A percentile compares a stretch with the other conserved stretches of the same genome.
These are phyloP conservation scores for Nicotiana paniculata DNA, from an alignment of 257 asterid genomes.

Conservation along the genomic window DNA sequence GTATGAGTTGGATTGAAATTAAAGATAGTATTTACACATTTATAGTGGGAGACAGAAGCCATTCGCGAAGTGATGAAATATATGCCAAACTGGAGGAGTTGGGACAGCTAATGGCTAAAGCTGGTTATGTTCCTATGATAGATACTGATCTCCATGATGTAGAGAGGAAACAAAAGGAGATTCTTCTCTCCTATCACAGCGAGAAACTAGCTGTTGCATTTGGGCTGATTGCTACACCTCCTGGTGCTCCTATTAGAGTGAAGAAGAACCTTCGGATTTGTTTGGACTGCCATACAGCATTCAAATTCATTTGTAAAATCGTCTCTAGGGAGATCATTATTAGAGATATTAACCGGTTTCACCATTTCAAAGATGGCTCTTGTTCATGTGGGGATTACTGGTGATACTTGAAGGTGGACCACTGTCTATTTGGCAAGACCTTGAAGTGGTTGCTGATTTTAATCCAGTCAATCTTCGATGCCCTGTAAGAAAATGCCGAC, in stretches of 20 bases:
- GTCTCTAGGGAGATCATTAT: conserved; percentile 6
- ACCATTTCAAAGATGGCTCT: neutral
- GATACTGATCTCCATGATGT: neutral
- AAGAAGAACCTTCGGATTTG: conserved; percentile 7
- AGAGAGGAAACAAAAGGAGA: neutral
- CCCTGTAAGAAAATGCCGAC: conserved; percentile 51
- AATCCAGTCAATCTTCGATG: conserved; percentile 75
- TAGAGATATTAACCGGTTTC: neutral
- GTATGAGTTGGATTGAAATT: conserved; percentile 5
- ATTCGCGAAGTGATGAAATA: conserved; percentile 3
- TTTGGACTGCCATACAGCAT: conserved; percentile 8
- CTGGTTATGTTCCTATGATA: too few relatives aligned
- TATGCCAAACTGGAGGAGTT: conserved; percentile 6
- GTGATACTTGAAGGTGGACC: neutral
- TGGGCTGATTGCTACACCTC: conserved; percentile 1
- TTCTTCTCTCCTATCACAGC: conserved; percentile 1
- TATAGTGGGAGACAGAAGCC: conserved; percentile 4
- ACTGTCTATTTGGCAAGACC: neutral
- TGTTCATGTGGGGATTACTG: conserved; percentile 14
- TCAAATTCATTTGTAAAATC: conserved; percentile 9
- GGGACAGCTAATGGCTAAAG: neutral
- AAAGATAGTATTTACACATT: conserved; percentile 6
- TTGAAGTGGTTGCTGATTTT: conserved; percentile 62
- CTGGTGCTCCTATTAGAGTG: conserved; percentile 6
- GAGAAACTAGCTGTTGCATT: conserved; percentile 9